A percentile compares a stretch with the other conserved stretches of the same genome.
Conservation (phyloP, 2,329 filamentous ascomycete species). For the Cryphonectria nitschkei region DNA sequence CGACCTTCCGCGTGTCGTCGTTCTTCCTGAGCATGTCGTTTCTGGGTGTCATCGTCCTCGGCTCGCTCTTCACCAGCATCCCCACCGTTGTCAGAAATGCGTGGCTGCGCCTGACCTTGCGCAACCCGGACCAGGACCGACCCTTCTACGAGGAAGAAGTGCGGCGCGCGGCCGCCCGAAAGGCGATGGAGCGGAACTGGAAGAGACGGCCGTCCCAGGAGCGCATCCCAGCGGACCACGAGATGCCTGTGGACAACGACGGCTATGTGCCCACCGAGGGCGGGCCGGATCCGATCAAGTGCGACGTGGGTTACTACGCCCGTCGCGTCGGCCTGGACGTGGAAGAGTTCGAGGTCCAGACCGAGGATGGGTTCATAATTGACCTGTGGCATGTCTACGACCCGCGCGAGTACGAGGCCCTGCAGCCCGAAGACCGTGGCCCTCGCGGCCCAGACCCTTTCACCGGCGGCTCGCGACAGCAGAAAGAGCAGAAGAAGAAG, state of each 20-base stretch:
- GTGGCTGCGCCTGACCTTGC: slow-evolving; percentile 59
- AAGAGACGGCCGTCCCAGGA: slow-evolving; percentile 46
- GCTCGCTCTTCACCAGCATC: slow-evolving; percentile 71
- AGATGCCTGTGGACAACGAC: slow-evolving; percentile 46
- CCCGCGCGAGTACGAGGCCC: slow-evolving; percentile 69
- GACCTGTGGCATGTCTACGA: slow-evolving; percentile 89
- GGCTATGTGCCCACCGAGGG: slow-evolving; percentile 78
- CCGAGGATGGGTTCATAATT: slow-evolving; percentile 91
- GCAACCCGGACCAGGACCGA: slow-evolving; percentile 62
- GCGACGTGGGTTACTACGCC: slow-evolving; percentile 85
- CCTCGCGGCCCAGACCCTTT: slow-evolving; percentile 68
- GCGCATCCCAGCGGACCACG: slow-evolving; percentile 45
- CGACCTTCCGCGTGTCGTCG: slow-evolving; percentile 67
- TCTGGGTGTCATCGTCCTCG: slow-evolving; percentile 74
- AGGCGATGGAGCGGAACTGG: slow-evolving; percentile 67
- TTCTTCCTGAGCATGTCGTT: slow-evolving; percentile 80
- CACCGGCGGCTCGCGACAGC: slow-evolving; percentile 38
- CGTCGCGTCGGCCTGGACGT: slow-evolving; percentile 84
- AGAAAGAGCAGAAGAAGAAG: slow-evolving; percentile 33
- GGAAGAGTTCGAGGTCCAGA: slow-evolving; percentile 82
- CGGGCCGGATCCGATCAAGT: slow-evolving; percentile 75
- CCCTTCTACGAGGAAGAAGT: slow-evolving; percentile 77
- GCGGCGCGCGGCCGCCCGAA: slow-evolving; percentile 59
- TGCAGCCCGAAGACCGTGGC: slow-evolving; percentile 51
- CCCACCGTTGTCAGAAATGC: slow-evolving; percentile 53